Evolutionary conservation across 2,329 filamentous ascomycete genomes (phyloP).

Genomic region (Ceratocystis diversiconidia): DNA sequence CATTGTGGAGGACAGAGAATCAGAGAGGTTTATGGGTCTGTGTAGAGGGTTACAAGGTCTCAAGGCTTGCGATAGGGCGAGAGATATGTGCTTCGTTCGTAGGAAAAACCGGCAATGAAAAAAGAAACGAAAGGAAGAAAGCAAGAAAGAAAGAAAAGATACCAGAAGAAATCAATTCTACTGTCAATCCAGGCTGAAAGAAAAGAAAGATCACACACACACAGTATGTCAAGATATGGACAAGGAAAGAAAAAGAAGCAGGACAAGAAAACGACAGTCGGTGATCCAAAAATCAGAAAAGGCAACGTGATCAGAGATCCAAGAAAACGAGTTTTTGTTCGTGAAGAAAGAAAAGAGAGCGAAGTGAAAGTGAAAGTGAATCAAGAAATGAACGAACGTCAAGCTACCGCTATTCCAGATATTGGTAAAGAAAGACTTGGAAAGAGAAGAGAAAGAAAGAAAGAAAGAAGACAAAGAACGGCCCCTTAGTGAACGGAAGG

Average conservation of each 20-base stretch:
- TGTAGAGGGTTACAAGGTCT: slow-evolving; percentile 2
- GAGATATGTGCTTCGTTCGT: slow-evolving; percentile 11
- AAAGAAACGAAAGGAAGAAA: slow-evolving; percentile 17
- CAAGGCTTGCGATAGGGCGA: slow-evolving; percentile 14
- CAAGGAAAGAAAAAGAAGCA: slow-evolving; percentile 4
- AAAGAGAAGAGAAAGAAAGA: slow-evolving; percentile 22
- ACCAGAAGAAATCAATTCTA: slow-evolving; percentile 16
- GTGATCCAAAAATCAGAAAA: not conserved
- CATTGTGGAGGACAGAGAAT: slow-evolving; percentile 13
- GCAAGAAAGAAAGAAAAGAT: slow-evolving; percentile 7
- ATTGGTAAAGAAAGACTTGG: slow-evolving; percentile 17
- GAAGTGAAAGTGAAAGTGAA: slow-evolving; percentile 3
- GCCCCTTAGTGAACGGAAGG: slow-evolving; percentile 21
- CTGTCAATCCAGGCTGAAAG: slow-evolving; percentile 1
- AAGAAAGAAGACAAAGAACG: slow-evolving; percentile 23
- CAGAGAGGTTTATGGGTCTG: not conserved
- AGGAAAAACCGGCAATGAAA: not conserved
- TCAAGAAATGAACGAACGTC: slow-evolving; percentile 15
- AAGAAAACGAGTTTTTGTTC: not conserved
- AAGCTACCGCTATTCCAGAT: slow-evolving; percentile 18
- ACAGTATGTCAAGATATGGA: slow-evolving; percentile 8
- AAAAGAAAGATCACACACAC: slow-evolving; percentile 8
- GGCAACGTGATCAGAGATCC: not conserved
- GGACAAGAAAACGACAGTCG: slow-evolving; percentile 8
- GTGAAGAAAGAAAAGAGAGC: not conserved